Conservation (phyloP, 2,329 filamentous ascomycete genomes). For the Aspergillus cejpii region DNA sequence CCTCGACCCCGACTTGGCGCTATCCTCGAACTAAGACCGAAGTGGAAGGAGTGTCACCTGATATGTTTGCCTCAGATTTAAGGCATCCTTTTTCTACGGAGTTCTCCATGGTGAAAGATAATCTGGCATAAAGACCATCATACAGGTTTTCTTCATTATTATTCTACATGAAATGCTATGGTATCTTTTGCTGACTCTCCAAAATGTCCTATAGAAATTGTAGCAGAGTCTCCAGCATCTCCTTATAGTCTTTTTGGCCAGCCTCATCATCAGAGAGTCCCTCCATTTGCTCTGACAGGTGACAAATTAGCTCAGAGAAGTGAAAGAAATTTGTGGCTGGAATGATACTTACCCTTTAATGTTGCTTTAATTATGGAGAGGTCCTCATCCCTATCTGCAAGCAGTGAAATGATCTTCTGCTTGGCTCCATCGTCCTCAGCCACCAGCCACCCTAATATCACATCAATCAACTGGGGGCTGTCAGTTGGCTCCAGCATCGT, state of each 20-base stretch:
- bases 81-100: too few species aligned
- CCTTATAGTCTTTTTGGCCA: slow-evolving; percentile 50
- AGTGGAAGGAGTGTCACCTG: slow-evolving; percentile 18
- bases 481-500: slow-evolving; percentile 4
- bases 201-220: slow-evolving; percentile 29
- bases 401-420: slow-evolving; percentile 54
- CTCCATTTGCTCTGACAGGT: slow-evolving; percentile 51
- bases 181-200: not conserved
- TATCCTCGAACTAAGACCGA: slow-evolving; percentile 12
- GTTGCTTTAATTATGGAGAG: slow-evolving; percentile 59
- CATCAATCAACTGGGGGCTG: slow-evolving; percentile 58
- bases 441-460: slow-evolving; percentile 80
- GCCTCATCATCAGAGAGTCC: slow-evolving; percentile 51
- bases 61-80: slow-evolving; percentile 3
- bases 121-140: too few species aligned
- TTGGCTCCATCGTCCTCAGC: slow-evolving; percentile 78
- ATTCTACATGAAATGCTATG: not conserved
- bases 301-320: slow-evolving; percentile 15
- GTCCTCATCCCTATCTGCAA: slow-evolving; percentile 63
- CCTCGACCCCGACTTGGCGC: slow-evolving; percentile 19
- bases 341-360: slow-evolving; percentile 50
- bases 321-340: not conserved
- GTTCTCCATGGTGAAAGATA: too few species aligned
- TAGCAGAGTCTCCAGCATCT: slow-evolving; percentile 59
- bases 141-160: slow-evolving; percentile 1